Percentiles rank a stretch among this genome's conserved stretches.
phyloP scores from a whole-genome alignment of 306 rosid genomes.

The Glycyrrhiza uralensis region DNA sequence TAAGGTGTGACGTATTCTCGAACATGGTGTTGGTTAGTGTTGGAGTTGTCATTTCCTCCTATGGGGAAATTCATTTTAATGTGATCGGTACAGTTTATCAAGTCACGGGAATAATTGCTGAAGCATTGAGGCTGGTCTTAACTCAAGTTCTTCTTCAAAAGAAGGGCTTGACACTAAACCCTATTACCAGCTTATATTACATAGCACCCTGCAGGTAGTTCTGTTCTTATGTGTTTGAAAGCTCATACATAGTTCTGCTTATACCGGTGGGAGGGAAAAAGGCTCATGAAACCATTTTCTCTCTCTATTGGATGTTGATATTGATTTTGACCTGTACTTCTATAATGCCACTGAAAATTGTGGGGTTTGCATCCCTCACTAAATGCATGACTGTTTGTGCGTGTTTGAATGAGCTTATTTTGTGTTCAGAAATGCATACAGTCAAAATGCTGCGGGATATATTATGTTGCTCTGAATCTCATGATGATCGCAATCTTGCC shows the following conservation, averaged over 20 bases:
- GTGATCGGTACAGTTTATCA: conserved; percentile 92
- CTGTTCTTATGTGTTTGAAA: conserved; percentile 5
- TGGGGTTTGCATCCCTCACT: background rate
- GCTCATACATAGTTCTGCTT: background rate
- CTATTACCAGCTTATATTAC: conserved; percentile 91
- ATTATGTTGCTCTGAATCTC: background rate
- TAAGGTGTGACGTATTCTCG: conserved; percentile 90
- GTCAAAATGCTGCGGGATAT: background rate
- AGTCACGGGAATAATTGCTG: conserved; percentile 94
- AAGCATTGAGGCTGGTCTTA: conserved; percentile 94
- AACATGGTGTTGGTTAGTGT: conserved; percentile 98
- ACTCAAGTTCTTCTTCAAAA: conserved; percentile 98
- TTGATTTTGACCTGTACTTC: conserved; percentile 9
- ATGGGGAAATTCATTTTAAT: conserved; percentile 97
- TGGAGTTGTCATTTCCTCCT: conserved; percentile 97
- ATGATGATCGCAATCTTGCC: background rate
- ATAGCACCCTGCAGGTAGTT: conserved; percentile 99
- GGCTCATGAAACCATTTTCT: background rate
- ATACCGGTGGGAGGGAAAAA: background rate
- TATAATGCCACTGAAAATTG: background rate
- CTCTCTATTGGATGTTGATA: background rate
- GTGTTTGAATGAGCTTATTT: conserved; percentile 2
- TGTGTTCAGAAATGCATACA: background rate
- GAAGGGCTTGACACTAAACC: conserved; percentile 94
- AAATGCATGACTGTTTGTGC: background rate